Evolutionary conservation across 2,329 filamentous ascomycete genomes (phyloP), one percentile per base, ranked within the genome.

Genomic region (Ophiostoma pallidulum): DNA sequence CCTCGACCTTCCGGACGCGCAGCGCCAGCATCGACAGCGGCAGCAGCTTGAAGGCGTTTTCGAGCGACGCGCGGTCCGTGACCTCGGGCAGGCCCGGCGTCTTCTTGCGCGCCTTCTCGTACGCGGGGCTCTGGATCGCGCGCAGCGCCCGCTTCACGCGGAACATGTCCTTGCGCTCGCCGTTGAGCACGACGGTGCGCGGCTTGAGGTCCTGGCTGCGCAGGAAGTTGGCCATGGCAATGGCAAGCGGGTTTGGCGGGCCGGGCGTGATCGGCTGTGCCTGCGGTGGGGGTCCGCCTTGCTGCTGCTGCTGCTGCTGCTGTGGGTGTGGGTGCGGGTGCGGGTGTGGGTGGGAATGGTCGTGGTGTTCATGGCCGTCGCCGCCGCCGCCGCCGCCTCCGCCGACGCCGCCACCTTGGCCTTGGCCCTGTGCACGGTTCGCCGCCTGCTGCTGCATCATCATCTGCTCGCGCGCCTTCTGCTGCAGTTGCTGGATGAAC

Each of bases 131-230:
- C 65, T 94, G 74, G 46, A 98, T 76, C 24, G 86, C 89, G 58
- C 92, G 86, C 53, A 98, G 83, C 35, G 92, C 92, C 63, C 92
- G 87, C 75, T 97, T 97, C 64, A 98, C 92, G 75, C 84, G 85
- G 68, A 98, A 97, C 86, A 98, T 94, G 56, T 98, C 91, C 69
- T 95, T 97, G 60, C 92, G 80, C 74, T 96, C 90, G 59, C 92
- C 92, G 56, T 96, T 90, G 55, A 97, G 77, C 54, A 98, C 94
- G 64, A 86, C 91, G 16, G 90, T 96, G 54, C 92, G 77, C 16
- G 78, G 75, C 75, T 98, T 98, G 55, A 98, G 70, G 51, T 92
- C 79, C 68, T 96, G 90, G 50, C 76, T 66, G 57, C 82, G 81
- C 51, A 98, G 70, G 68, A 94, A 98, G 60, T 87, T 84, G 56